Percentiles rank a stretch among this genome's conserved stretches.
Conservation (phyloP, 2,329 filamentous ascomycete genomes). For the Aureobasidium subglaciale region DNA sequence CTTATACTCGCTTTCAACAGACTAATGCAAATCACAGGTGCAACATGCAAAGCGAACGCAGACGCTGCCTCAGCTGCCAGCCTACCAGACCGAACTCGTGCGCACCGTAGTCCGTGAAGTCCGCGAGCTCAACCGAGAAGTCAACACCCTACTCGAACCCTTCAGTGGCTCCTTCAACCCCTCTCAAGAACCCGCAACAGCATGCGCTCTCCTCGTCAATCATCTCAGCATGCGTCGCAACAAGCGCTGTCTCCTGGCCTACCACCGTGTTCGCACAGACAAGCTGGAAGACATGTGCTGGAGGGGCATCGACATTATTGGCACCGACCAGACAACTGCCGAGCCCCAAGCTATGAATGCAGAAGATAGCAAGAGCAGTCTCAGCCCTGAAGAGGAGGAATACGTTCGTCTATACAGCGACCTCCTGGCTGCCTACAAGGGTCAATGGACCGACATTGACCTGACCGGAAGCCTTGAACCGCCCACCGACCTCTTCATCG, state of each 20-base stretch:
- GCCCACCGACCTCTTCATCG: slow-evolving; percentile 92
- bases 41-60: slow-evolving; percentile 94
- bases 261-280: slow-evolving; percentile 82
- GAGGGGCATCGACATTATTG: slow-evolving; percentile 77
- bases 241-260: slow-evolving; percentile 90
- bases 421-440: slow-evolving; percentile 90
- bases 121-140: slow-evolving; percentile 84
- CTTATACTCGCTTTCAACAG: slow-evolving; percentile 2
- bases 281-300: slow-evolving; percentile 92
- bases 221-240: slow-evolving; percentile 93
- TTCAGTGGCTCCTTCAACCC: slow-evolving; percentile 80
- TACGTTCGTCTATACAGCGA: slow-evolving; percentile 90
- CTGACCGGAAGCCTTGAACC: slow-evolving; percentile 89
- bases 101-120: slow-evolving; percentile 85
- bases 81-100: slow-evolving; percentile 88
- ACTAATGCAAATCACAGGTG: slow-evolving; percentile 50
- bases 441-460: slow-evolving; percentile 97
- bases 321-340: slow-evolving; percentile 47
- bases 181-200: slow-evolving; percentile 70
- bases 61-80: slow-evolving; percentile 74
- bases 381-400: slow-evolving; percentile 94
- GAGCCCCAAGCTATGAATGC: slow-evolving; percentile 35
- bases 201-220: slow-evolving; percentile 84
- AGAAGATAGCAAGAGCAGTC: slow-evolving; percentile 49
- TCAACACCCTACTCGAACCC: slow-evolving; percentile 68